Evolutionary conservation across 257 asterid species (phyloP).

Genomic region (Capsicum rhomboideum): DNA sequence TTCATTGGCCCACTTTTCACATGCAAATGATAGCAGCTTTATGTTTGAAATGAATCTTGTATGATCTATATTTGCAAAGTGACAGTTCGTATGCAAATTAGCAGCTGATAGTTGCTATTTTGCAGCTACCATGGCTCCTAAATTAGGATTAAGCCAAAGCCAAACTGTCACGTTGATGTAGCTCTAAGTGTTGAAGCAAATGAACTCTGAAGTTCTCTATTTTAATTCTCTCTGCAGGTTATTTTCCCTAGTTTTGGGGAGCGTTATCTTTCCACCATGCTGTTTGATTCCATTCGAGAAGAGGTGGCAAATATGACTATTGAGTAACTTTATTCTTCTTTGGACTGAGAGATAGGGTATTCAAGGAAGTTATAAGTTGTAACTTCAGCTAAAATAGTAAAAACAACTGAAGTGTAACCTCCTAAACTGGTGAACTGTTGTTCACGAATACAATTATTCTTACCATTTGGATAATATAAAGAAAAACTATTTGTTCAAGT

Average conservation of each 20-base stretch:
- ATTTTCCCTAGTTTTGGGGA: constrained; percentile 53
- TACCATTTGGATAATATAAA: background rate
- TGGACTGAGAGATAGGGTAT: background rate
- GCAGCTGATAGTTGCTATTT: background rate
- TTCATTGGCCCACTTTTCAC: background rate
- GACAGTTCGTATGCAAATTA: no score
- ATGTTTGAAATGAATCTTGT: background rate
- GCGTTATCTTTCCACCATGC: constrained; percentile 47
- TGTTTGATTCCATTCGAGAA: constrained; percentile 38
- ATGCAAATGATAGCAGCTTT: background rate
- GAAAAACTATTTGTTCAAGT: no score
- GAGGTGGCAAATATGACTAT: constrained; percentile 31
- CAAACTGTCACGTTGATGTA: no score
- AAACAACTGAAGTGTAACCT: background rate
- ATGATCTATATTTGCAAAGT: no score
- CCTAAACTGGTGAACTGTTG: background rate
- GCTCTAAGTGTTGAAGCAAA: background rate
- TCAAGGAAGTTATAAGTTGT: background rate
- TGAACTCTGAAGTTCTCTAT: background rate
- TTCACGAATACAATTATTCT: background rate
- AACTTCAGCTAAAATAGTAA: background rate
- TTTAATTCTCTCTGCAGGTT: constrained; percentile 1
- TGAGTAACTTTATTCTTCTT: background rate
- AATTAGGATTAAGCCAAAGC: no score
- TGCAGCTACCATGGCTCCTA: background rate